A percentile compares a stretch with the other conserved stretches of the same genome.
These are phyloP conservation scores for Candida sp. DNA, from an alignment of 1,139 yeast species.

Conservation along the genomic window DNA sequence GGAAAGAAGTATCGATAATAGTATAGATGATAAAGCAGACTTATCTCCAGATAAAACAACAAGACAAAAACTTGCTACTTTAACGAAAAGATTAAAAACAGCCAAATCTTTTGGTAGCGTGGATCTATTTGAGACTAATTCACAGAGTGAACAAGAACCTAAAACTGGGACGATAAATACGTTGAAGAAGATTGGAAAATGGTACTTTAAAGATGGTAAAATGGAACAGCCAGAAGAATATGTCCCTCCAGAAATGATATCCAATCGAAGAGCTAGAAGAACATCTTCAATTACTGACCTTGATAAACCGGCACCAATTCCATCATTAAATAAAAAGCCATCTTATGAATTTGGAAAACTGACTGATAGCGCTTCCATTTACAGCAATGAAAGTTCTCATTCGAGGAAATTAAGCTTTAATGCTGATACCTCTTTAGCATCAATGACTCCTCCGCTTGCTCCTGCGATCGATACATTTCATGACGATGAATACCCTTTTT, in stretches of 20 bases:
- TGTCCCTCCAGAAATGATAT: constrained; percentile 65
- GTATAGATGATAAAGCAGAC: background rate
- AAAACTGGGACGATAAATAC: constrained; percentile 25
- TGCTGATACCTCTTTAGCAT: background rate
- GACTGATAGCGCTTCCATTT: constrained; percentile 2
- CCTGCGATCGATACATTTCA: background rate
- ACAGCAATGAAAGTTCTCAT: constrained; percentile 1
- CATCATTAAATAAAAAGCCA: constrained; percentile 6
- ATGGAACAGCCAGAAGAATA: constrained; percentile 21
- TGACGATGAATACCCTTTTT: background rate
- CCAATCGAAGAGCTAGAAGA: constrained; percentile 46
- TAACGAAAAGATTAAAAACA: background rate
- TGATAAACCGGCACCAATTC: constrained; percentile 2
- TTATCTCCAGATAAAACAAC: background rate
- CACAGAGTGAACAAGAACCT: constrained; percentile 4
- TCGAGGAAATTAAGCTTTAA: background rate
- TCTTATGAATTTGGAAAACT: constrained; percentile 14
- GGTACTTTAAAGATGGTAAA: constrained; percentile 57
- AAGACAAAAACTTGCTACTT: background rate
- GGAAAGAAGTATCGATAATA: background rate
- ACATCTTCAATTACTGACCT: constrained; percentile 8
- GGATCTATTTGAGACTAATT: background rate
- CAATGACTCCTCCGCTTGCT: background rate
- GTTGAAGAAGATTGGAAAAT: constrained; percentile 60
- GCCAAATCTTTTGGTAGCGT: constrained; percentile 1